Base-by-base conservation (phyloP, 352 stramenopile species). In the Phytophthora colocasiae region DNA sequence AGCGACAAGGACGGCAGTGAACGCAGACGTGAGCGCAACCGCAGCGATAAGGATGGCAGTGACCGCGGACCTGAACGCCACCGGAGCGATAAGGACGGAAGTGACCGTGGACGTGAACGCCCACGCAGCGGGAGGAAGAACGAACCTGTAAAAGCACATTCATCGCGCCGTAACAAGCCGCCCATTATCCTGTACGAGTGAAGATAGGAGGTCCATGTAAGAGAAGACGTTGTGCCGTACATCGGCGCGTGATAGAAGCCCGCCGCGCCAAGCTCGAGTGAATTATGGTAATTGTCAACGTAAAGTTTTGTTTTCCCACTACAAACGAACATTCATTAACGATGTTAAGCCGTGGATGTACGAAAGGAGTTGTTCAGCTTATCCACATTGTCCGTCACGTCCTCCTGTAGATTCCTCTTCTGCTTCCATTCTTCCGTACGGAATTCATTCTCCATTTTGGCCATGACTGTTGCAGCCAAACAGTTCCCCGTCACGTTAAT, bases 361-460 rank as follows among this genome's bases (percentile, higher is more conserved):
- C 41, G 17, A 29, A 48, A 15, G 11, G 43, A 48, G n/a, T 6
- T 6, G 47, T 40, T 66, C 19, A 58, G 17, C 31, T 66, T 65
- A 12, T 65, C 57, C 6, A 58, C 9, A 38, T 58, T 49, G 39
- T 58, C 36, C 6, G 41, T 6, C 31, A 2, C 31, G 11, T 36
- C 43, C 22, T 48, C 43, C 26, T 48, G 43, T 11, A 47, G n/a
- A 10, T 57, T 17, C n/a, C 41, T 17, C 43, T 68, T 49, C 4
- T 43, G 63, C 55, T 77, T 46, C 71, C 75, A 83, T 41, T 63
- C 55, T 29, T 75, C 61, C 46, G 71, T 81, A 41, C 75, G 75
- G 65, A 81, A 81, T 48, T 78, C 75, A n/a, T 73, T 73, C 64
- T 83, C 75, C 34, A 77, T 29, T 39, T 83, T 83, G 60, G 75